Conservation (phyloP, 78 protist genomes). For the Dictyostelium discoideum region dicty_2.7 NC_007089.4:5296001-5296500, state of each 20-base stretch:
- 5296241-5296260: constrained; percentile 42
- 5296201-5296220: background rate
- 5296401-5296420: constrained; percentile 37
- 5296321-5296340: constrained; percentile 20
- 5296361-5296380: background rate
- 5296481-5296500: background rate
- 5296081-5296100: constrained; percentile 23
- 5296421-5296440: constrained; percentile 35
- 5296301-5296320: constrained; percentile 34
- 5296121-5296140: background rate
- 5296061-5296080: constrained; percentile 54
- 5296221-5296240: constrained; percentile 12
- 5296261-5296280: constrained; percentile 10
- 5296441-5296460: constrained; percentile 5
- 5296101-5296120: constrained; percentile 44
- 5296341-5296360: constrained; percentile 32
- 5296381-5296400: constrained; percentile 8
- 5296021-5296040: constrained; percentile 1
- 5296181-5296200: background rate
- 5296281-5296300: background rate
- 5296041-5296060: constrained; percentile 32
- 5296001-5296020: background rate
- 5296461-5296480: background rate
- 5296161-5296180: background rate
- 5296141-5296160: background rate